Evolutionary conservation across 306 rosid genomes (phyloP).

Genomic region (Bauhinia variegata): DNA sequence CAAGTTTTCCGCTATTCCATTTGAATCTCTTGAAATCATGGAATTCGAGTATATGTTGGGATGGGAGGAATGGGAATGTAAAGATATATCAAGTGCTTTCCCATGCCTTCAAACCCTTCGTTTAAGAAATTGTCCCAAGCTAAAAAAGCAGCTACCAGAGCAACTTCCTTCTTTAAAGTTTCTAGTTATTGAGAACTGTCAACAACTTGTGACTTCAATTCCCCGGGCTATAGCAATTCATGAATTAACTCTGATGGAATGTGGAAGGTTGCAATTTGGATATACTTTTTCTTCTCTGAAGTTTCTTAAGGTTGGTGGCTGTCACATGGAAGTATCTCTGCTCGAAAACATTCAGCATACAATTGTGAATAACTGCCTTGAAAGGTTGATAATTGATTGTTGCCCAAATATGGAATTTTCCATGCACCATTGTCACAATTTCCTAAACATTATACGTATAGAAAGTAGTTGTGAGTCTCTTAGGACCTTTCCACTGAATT

Average conservation of each 20-base stretch:
- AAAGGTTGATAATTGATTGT: rapidly evolving
- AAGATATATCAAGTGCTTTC: background rate
- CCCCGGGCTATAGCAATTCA: background rate
- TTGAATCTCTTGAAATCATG: conserved; percentile 10
- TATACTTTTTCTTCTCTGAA: background rate
- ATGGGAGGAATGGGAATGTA: conserved; percentile 23
- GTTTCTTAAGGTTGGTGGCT: background rate
- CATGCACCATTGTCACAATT: background rate
- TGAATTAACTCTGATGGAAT: background rate
- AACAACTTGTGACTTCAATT: conserved; percentile 5
- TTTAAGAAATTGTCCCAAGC: background rate
- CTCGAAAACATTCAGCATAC: conserved; percentile 21
- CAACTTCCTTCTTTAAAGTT: background rate
- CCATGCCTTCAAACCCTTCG: background rate
- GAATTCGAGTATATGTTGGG: background rate
- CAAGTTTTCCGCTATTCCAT: background rate
- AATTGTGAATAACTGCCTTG: background rate
- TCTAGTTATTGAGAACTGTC: background rate
- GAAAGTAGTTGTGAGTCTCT: conserved; percentile 3
- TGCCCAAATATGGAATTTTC: conserved; percentile 20
- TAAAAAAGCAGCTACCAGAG: background rate
- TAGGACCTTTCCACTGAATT: background rate
- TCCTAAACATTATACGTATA: background rate
- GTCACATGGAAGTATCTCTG: background rate
- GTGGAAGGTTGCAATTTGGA: conserved; percentile 11